Percentiles rank a stretch among this genome's conserved stretches.
Evolutionary conservation across 352 stramenopile species (phyloP).

Genomic region (Blastocystis sp.): DNA sequence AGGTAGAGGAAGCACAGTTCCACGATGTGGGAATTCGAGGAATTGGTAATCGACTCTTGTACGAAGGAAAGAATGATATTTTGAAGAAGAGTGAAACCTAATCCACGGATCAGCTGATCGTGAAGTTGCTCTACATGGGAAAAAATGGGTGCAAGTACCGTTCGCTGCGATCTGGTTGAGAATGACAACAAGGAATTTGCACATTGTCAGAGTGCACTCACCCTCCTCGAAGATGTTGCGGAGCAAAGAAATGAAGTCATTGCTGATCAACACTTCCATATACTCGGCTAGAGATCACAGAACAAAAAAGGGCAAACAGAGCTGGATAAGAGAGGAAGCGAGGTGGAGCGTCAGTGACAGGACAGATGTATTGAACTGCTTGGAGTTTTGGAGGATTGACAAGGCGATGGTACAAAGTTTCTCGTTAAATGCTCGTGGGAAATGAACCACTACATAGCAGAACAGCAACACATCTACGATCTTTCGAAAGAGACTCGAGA

Average conservation of each 20-base stretch:
- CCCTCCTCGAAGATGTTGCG: neutral
- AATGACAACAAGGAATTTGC: slow-evolving; percentile 34
- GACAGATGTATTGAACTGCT: neutral
- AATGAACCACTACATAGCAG: neutral
- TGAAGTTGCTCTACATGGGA: neutral
- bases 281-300: neutral
- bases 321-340: neutral
- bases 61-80: slow-evolving; percentile 21
- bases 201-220: slow-evolving; percentile 30
- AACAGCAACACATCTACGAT: neutral
- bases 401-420: neutral
- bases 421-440: neutral
- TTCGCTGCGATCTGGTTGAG: slow-evolving; percentile 33
- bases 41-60: neutral
- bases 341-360: neutral
- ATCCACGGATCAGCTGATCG: neutral
- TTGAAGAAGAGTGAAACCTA: neutral
- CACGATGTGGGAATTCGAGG: neutral
- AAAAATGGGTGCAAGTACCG: neutral
- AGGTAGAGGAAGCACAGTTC: slow-evolving; percentile 49
- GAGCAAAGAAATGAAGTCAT: neutral
- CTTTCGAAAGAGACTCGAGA: neutral
- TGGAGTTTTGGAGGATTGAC: neutral
- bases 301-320: neutral
- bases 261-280: slow-evolving; percentile 36